phyloP scores from a whole-genome alignment of 306 rosid genomes.

The Prunus kanzakura region DNA sequence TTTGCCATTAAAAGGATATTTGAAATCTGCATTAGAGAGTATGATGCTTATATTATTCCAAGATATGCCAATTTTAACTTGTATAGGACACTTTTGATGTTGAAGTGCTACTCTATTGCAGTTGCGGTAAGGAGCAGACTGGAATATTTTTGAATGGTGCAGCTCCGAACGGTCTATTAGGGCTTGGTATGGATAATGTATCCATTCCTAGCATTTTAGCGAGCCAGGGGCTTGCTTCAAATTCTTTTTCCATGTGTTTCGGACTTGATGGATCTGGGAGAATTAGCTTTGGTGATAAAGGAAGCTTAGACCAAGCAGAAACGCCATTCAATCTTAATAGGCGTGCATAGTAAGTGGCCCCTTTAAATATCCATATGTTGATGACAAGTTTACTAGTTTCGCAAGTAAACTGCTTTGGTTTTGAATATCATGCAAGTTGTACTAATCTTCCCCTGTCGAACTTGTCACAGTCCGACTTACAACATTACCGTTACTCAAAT shows the following conservation, averaged over 20 bases:
- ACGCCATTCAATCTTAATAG: constrained; percentile 56
- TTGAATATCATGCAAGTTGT: constrained; percentile 12
- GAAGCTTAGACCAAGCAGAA: constrained; percentile 54
- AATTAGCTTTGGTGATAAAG: constrained; percentile 77
- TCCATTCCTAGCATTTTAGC: constrained; percentile 90
- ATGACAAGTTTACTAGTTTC: not conserved
- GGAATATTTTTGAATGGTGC: constrained; percentile 65
- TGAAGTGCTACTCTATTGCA: constrained; percentile 32
- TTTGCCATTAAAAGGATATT: not conserved
- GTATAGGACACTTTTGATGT: constrained; percentile 9
- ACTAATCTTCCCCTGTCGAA: constrained; percentile 19
- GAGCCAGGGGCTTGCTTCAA: constrained; percentile 43
- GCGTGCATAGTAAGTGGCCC: constrained; percentile 43
- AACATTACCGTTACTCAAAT: constrained; percentile 66
- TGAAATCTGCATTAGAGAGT: not conserved
- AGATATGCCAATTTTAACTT: not conserved
- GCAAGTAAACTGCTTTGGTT: constrained; percentile 7
- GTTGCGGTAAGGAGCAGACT: constrained; percentile 80
- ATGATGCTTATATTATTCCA: not conserved
- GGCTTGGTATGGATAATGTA: constrained; percentile 65
- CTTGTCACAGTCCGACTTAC: constrained; percentile 56
- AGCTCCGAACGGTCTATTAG: constrained; percentile 86
- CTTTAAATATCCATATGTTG: not conserved
- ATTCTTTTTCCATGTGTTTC: constrained; percentile 95
- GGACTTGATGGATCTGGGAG: constrained; percentile 61